Evolutionary conservation across 2,329 filamentous ascomycete genomes (phyloP).

Genomic region (Aspergillus piperis): DNA sequence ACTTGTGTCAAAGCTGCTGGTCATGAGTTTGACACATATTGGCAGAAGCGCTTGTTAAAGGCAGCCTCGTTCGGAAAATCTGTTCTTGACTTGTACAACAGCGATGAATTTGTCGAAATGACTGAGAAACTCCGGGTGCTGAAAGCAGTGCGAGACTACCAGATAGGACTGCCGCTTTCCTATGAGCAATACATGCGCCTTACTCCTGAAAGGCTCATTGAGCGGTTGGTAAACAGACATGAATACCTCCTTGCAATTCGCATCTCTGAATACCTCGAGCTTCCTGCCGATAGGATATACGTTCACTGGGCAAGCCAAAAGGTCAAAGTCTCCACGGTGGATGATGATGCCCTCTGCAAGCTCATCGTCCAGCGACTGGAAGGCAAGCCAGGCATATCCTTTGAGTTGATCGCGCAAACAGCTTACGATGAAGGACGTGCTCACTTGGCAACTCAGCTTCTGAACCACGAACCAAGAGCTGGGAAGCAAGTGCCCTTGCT

Average conservation of each 20-base stretch:
- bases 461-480: slow-evolving; percentile 91
- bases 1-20: slow-evolving; percentile 91
- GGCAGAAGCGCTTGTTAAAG: slow-evolving; percentile 95
- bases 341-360: slow-evolving; percentile 84
- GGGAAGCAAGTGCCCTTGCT: slow-evolving; percentile 95
- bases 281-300: slow-evolving; percentile 87
- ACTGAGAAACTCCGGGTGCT: slow-evolving; percentile 90
- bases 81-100: slow-evolving; percentile 94
- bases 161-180: slow-evolving; percentile 84
- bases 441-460: slow-evolving; percentile 82
- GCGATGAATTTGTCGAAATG: slow-evolving; percentile 98
- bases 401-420: slow-evolving; percentile 87
- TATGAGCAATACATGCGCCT: slow-evolving; percentile 93
- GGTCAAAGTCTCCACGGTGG: slow-evolving; percentile 78
- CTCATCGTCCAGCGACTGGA: slow-evolving; percentile 83
- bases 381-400: slow-evolving; percentile 89
- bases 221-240: slow-evolving; percentile 80
- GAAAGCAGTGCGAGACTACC: slow-evolving; percentile 88
- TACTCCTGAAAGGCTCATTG: slow-evolving; percentile 84
- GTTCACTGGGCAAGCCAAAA: slow-evolving; percentile 97
- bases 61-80: slow-evolving; percentile 98
- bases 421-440: slow-evolving; percentile 92
- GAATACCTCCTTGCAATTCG: slow-evolving; percentile 89
- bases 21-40: slow-evolving; percentile 83
- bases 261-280: slow-evolving; percentile 80